These are phyloP conservation scores for Gracilaria domingensis DNA, from an alignment of 23 red algal genomes.

Conservation along the genomic window DNA sequence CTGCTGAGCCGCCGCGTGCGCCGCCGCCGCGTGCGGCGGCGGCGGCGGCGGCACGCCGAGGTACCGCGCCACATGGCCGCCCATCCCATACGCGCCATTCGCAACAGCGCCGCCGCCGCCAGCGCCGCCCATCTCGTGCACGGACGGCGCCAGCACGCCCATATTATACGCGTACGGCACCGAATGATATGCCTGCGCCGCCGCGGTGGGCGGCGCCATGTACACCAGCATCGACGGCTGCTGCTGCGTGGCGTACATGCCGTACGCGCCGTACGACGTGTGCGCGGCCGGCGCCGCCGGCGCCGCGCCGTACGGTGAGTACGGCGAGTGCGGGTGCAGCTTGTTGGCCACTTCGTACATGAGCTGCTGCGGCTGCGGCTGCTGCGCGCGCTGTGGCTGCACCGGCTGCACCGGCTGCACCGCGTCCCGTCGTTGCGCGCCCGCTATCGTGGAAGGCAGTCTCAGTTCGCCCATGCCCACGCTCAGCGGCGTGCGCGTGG, in stretches of 20 bases:
- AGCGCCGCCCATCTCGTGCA: neutral
- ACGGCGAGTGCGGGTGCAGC: neutral
- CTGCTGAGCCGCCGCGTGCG: neutral
- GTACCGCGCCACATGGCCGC: neutral
- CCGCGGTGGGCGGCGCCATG: neutral
- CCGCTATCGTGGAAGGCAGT: neutral
- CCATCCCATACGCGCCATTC: neutral
- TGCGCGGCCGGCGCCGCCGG: neutral
- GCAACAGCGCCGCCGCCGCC: neutral
- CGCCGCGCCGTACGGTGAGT: neutral
- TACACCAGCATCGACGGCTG: constrained; percentile 26
- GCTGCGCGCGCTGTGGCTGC: too few species aligned
- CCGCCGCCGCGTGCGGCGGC: neutral
- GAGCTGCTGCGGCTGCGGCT: neutral
- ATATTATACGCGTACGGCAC: neutral
- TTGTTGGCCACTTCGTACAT: neutral
- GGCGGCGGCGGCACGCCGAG: neutral
- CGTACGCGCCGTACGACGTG: neutral
- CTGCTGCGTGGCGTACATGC: neutral
- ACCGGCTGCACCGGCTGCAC: neutral
- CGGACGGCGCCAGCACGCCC: neutral
- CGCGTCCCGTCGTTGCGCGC: neutral
- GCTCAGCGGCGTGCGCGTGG: neutral
- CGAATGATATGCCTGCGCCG: neutral
- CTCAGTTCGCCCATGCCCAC: neutral